A percentile compares a stretch with the other conserved stretches of the same genome.
Conservation (phyloP, 106 monocot species). For the Amphibolis antarctica region DNA sequence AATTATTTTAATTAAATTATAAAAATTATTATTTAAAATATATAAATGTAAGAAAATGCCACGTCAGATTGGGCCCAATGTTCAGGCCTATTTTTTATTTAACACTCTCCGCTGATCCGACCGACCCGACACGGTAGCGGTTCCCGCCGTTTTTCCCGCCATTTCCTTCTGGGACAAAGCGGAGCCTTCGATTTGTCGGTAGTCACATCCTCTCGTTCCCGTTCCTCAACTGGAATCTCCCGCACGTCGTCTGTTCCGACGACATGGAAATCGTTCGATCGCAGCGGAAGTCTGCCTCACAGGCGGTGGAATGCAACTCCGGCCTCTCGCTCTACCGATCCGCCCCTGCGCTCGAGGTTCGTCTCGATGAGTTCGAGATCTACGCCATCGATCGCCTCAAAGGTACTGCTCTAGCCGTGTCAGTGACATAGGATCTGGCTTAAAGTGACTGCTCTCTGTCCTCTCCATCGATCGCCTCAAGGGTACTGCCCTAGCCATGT, state of each 20-base stretch:
- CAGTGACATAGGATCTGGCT: no score
- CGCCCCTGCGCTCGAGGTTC: slow-evolving; percentile 56
- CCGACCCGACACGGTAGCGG: neutral
- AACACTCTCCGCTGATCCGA: neutral
- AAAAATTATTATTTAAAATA: no score
- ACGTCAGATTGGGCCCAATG: no score
- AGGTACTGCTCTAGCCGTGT: slow-evolving; percentile 17
- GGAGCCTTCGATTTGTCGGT: no score
- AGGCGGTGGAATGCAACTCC: neutral
- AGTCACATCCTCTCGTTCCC: neutral
- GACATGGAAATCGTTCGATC: slow-evolving; percentile 81
- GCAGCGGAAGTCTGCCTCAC: slow-evolving; percentile 27
- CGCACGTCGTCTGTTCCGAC: neutral
- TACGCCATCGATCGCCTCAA: slow-evolving; percentile 84
- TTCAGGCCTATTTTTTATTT: no score
- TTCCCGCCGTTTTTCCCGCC: slow-evolving; percentile 7
- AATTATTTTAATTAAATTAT: no score
- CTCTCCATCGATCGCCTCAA: slow-evolving; percentile 86
- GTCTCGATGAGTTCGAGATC: slow-evolving; percentile 82
- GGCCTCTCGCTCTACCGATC: slow-evolving; percentile 53
- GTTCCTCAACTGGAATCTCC: neutral
- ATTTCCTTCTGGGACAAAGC: neutral
- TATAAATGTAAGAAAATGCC: no score
- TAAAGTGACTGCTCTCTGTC: no score
- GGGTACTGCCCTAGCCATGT: slow-evolving; percentile 18